Conservation (phyloP, 768 basidiomycete species). For the Suillus occidentalis region DNA sequence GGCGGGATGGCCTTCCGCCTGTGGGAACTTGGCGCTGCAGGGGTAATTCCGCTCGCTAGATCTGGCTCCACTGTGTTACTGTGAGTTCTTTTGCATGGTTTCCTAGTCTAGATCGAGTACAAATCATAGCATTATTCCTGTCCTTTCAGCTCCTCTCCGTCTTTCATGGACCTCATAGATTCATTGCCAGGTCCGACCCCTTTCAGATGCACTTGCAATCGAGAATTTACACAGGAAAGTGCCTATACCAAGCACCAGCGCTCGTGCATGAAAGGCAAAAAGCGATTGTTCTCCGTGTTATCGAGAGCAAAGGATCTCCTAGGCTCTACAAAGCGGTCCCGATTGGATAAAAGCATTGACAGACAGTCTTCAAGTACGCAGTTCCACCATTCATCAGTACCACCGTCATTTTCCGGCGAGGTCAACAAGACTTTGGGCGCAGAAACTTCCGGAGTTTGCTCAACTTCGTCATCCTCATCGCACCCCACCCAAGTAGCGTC, state of each 20-base stretch:
- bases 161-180: background rate
- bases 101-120: no score
- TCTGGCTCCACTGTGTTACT: no score
- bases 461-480: no score
- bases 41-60: no score
- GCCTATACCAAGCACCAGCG: background rate
- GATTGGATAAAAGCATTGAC: background rate
- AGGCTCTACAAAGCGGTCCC: background rate
- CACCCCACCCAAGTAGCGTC: no score
- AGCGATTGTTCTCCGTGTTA: background rate
- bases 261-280: background rate
- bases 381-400: accelerated
- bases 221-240: background rate
- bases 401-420: no score
- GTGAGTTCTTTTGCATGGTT: no score
- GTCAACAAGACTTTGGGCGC: no score
- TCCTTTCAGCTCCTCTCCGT: background rate
- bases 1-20: background rate
- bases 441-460: no score
- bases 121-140: no score
- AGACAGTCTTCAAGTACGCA: background rate
- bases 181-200: no score
- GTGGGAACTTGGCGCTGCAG: background rate
- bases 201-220: background rate
- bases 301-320: background rate